Conservation (phyloP, 164 flowering plant species). For the Liriodendron chinense region DNA sequence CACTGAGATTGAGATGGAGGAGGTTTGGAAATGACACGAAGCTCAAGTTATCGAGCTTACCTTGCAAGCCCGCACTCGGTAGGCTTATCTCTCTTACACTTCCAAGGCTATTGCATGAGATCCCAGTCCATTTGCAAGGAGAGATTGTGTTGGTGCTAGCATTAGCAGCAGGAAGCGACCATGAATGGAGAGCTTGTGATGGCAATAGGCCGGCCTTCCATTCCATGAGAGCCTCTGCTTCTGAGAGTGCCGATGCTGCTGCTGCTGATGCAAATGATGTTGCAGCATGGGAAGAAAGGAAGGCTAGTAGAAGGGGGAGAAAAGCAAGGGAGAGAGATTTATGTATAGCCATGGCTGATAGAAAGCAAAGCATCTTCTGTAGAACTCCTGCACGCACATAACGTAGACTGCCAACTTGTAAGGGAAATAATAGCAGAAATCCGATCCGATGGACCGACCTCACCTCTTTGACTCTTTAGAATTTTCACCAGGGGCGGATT, state of each 20-base stretch:
- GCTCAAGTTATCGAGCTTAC: conserved; percentile 6
- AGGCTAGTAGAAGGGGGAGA: not conserved
- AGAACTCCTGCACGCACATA: too few species aligned
- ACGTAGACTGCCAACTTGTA: too few species aligned
- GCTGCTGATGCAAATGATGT: not conserved
- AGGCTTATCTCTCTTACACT: conserved; percentile 10
- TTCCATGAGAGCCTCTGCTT: conserved; percentile 16
- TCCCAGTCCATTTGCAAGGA: conserved; percentile 28
- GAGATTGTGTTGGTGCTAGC: not conserved
- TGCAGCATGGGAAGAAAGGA: not conserved
- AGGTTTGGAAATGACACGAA: too few species aligned
- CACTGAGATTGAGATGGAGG: not conserved
- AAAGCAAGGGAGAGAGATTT: not conserved
- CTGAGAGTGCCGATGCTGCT: conserved; percentile 1
- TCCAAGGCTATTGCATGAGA: not conserved
- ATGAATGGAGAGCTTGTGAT: conserved; percentile 18
- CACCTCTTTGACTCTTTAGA: too few species aligned
- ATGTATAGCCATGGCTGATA: not conserved
- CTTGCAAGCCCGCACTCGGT: conserved; percentile 1
- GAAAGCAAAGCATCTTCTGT: too few species aligned
- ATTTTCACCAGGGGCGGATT: too few species aligned
- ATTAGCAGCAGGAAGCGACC: conserved; percentile 7
- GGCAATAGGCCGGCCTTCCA: conserved; percentile 21
- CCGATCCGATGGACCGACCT: too few species aligned
- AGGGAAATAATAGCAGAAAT: too few species aligned